Base-by-base conservation (phyloP, 1,284 basidiomycete genomes). In the Coniferiporia sulphurascens region DNA sequence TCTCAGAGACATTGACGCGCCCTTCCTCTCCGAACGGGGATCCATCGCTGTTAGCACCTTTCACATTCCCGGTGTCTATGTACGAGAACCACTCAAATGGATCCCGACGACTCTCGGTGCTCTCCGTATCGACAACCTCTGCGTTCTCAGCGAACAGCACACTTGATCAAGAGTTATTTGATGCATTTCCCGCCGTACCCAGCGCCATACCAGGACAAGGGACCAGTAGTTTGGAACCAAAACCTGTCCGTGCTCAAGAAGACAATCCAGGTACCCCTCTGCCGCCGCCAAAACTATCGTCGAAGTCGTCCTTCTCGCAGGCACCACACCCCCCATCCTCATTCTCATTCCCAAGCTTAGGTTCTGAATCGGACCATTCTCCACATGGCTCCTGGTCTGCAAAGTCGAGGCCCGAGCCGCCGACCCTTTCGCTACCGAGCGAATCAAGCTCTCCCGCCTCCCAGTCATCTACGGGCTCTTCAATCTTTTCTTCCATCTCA, bases 171-270 rank as follows among this genome's bases (percentile, higher is more conserved):
- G 54, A 55, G 8, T 49, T 62, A 15, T 62, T 62, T 27, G 61
- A 62, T 21, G 61, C 57, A 0, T 62, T 62, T 44, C 61, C 61
- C 12, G 43, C 48, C 22, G 61, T 62, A 27, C 61, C 61, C 21
- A 53, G 41, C 17, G 22, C 21, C 8, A 15, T 53, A 12, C 58
- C 55, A 50, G 12, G 15, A 15, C 38, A 41, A 8, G 38, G 38
- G 38, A 27, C 4, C 55, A 22, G 15, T 12, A 38, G 15, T 21
- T 38, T 45, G 41, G 44, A 21, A 41, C 32, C 9, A 46, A 27
- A 21, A 4, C 15, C 13, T 41, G 38, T 10, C 38, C 22, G n/a
- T 17, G 53, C 43, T 27, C 21, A n/a, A 34, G 45, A 56, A 15
- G 57, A 48, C 13, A 35, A 45, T 12, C 56, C 56, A 32, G 12